Conservation (phyloP, 768 basidiomycete species). For the Cubamyces sp. region DNA sequence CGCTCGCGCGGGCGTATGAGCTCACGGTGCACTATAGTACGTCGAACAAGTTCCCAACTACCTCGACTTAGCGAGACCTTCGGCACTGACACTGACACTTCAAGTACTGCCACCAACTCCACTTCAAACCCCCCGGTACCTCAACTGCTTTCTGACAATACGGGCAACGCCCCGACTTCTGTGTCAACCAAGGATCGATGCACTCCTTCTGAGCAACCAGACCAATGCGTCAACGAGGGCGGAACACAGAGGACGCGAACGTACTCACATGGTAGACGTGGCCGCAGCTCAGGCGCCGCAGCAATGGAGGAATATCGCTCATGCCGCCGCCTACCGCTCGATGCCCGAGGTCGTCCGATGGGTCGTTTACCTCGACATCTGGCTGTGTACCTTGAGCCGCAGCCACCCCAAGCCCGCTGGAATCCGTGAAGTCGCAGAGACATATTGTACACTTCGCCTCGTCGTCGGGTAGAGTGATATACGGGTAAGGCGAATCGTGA, state of each 20-base stretch:
- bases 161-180: neutral
- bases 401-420: too few relatives aligned
- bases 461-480: conserved; percentile 46
- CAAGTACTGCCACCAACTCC: neutral
- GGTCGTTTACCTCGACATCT: too few relatives aligned
- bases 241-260: neutral
- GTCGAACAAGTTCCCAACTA: neutral
- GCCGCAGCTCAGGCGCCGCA: neutral
- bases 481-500: too few relatives aligned
- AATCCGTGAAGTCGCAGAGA: conserved; percentile 71
- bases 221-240: conserved; percentile 49
- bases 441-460: conserved; percentile 87
- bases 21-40: neutral
- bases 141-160: neutral
- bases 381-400: too few relatives aligned
- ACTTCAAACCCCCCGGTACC: neutral
- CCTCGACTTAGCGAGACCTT: neutral
- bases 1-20: neutral
- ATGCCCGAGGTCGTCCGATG: too few relatives aligned
- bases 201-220: conserved; percentile 25
- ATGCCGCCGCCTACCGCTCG: neutral
- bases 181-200: neutral
- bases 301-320: neutral
- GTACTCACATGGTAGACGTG: neutral
- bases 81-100: neutral